These are phyloP conservation scores for Mrakia blollopis DNA, from an alignment of 768 basidiomycete species.

Conservation along the genomic window DNA sequence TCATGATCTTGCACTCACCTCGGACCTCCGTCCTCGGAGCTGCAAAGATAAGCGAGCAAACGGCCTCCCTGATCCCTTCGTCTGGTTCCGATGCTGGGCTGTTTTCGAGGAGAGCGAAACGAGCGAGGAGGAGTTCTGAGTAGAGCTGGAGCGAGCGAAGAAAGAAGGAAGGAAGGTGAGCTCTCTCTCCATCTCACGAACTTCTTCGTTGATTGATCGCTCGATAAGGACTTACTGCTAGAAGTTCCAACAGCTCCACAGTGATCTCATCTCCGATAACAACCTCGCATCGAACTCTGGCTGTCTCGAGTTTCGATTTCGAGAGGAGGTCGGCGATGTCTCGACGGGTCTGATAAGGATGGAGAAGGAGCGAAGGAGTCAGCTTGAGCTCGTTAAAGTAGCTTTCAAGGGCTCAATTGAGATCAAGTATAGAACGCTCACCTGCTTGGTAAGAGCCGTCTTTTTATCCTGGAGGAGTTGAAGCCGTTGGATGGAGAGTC, in stretches of 20 bases:
- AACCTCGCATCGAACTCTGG: conserved; percentile 64
- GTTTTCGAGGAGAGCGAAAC: conserved; percentile 79
- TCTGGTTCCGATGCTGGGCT: conserved; percentile 61
- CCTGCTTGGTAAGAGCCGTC: conserved; percentile 67
- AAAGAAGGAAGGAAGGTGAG: not conserved
- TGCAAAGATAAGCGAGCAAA: conserved; percentile 81
- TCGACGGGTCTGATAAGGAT: conserved; percentile 50
- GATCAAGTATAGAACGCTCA: too few species aligned
- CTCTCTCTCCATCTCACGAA: not conserved
- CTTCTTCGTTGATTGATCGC: not conserved
- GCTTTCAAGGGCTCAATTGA: too few species aligned
- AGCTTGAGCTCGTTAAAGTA: not conserved
- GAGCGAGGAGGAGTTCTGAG: conserved; percentile 83
- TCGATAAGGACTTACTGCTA: conserved; percentile 52
- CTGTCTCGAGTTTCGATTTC: conserved; percentile 74
- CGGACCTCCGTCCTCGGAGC: conserved; percentile 78
- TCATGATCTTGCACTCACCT: not conserved
- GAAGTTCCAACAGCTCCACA: conserved; percentile 79
- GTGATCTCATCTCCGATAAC: conserved; percentile 82
- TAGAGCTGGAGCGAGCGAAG: conserved; percentile 53
- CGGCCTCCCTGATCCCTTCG: conserved; percentile 76
- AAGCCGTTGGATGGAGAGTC: conserved; percentile 53
- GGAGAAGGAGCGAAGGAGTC: not conserved
- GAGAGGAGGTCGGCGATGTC: conserved; percentile 79
- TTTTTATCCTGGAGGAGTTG: conserved; percentile 64